Evolutionary conservation across 257 asterid species (phyloP).

Genomic region (Scutellaria minor): DNA sequence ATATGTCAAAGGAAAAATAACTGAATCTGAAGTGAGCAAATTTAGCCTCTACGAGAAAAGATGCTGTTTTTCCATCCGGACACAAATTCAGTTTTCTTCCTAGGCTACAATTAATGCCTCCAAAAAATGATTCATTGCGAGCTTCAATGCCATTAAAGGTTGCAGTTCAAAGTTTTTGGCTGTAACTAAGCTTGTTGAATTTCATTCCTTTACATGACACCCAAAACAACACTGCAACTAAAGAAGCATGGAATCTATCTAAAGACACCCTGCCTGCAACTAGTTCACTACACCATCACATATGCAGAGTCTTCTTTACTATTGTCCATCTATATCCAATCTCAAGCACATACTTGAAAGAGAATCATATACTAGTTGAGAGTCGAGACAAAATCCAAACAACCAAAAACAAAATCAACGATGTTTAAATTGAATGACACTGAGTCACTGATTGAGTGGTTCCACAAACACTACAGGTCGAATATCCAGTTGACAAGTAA

Average conservation of each 20-base stretch:
- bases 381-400: neutral
- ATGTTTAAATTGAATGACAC: slow-evolving; percentile 13
- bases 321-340: neutral
- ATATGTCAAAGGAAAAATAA: neutral
- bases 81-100: slow-evolving; percentile 9
- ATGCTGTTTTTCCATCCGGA: neutral
- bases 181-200: neutral
- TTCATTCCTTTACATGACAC: neutral
- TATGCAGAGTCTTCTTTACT: slow-evolving; percentile 7
- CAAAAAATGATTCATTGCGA: slow-evolving; percentile 12
- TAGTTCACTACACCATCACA: neutral
- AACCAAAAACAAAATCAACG: neutral
- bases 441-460: neutral
- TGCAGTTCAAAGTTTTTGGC: slow-evolving; percentile 14
- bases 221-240: neutral
- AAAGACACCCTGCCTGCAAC: neutral
- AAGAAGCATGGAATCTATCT: neutral
- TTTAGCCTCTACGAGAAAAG: neutral
- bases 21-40: neutral
- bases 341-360: neutral
- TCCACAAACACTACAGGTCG: slow-evolving; percentile 23
- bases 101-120: slow-evolving; percentile 10
- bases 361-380: slow-evolving; percentile 15
- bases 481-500: neutral
- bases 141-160: slow-evolving; percentile 27